Conservation (phyloP, 257 asterid genomes). For the Echites panduratus region DNA sequence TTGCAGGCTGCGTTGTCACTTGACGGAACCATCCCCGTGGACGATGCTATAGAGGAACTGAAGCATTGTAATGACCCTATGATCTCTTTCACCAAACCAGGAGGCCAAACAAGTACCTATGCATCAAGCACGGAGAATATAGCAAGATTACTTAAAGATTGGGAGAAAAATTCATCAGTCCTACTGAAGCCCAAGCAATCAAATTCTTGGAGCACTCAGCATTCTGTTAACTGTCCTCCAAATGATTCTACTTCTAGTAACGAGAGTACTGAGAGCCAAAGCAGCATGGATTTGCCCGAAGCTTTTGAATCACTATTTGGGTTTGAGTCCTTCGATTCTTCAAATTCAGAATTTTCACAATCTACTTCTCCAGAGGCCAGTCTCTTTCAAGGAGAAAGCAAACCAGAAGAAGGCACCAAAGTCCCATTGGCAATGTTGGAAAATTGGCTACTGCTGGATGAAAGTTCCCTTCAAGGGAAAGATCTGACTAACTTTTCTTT, state of each 20-base stretch:
- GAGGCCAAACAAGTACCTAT: constrained; percentile 25
- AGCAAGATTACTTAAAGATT: constrained; percentile 57
- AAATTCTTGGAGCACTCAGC: constrained; percentile 39
- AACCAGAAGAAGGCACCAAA: constrained; percentile 21
- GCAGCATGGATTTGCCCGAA: constrained; percentile 33
- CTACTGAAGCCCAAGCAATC: constrained; percentile 22
- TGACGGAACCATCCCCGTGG: constrained; percentile 20
- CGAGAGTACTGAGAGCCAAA: constrained; percentile 28
- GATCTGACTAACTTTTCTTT: constrained; percentile 39
- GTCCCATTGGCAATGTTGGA: constrained; percentile 50
- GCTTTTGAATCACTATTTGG: constrained; percentile 58
- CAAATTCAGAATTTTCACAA: constrained; percentile 46
- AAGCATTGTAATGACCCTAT: background rate
- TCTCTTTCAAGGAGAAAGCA: constrained; percentile 33
- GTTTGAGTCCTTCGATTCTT: constrained; percentile 42
- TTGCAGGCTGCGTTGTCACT: constrained; percentile 60
- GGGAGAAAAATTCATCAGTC: constrained; percentile 44
- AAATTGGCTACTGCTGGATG: constrained; percentile 68
- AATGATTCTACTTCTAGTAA: constrained; percentile 28
- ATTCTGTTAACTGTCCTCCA: constrained; percentile 23
- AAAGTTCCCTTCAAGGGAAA: constrained; percentile 30
- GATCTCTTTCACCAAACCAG: constrained; percentile 12
- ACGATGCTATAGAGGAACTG: constrained; percentile 10
- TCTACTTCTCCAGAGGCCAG: constrained; percentile 41
- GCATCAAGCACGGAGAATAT: constrained; percentile 89